Conservation (phyloP, 331 rosid genomes). For the Malus hybrid region DNA sequence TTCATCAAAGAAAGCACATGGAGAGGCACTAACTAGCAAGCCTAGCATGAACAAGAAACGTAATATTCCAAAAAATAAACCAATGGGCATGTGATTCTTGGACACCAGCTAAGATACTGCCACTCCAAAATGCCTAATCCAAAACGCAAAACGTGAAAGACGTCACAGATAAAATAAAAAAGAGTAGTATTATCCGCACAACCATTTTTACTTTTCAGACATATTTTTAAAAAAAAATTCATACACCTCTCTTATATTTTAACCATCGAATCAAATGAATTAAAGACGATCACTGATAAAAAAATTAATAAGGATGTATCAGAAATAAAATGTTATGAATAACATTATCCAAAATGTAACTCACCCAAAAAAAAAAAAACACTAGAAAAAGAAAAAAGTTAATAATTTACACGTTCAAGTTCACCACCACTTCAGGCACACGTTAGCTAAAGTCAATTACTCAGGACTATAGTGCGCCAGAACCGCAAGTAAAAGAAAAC, state of each 20-base stretch:
- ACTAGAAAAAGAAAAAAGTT: neutral
- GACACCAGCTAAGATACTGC: constrained; percentile 22
- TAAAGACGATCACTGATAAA: neutral
- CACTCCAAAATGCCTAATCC: constrained; percentile 19
- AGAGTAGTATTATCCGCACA: neutral
- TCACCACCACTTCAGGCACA: neutral
- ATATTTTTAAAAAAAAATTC: too few relatives aligned
- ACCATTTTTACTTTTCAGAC: too few relatives aligned
- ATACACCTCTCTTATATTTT: too few relatives aligned
- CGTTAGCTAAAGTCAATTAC: neutral
- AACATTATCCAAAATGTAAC: too few relatives aligned
- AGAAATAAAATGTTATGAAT: too few relatives aligned
- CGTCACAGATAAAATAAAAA: neutral
- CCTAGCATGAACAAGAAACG: constrained; percentile 18
- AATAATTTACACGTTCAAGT: neutral
- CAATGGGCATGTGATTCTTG: constrained; percentile 33
- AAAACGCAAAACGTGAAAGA: constrained; percentile 19
- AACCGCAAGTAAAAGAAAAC: neutral
- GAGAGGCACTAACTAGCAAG: neutral
- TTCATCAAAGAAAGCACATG: constrained; percentile 9
- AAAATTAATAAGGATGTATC: neutral
- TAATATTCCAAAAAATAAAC: constrained; percentile 17
- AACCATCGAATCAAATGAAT: too few relatives aligned
- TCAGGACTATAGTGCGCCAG: constrained; percentile 6
- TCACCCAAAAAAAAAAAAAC: neutral